Conservation (phyloP, 441 rosid species). For the Rhodomyrtus psidioides region DNA sequence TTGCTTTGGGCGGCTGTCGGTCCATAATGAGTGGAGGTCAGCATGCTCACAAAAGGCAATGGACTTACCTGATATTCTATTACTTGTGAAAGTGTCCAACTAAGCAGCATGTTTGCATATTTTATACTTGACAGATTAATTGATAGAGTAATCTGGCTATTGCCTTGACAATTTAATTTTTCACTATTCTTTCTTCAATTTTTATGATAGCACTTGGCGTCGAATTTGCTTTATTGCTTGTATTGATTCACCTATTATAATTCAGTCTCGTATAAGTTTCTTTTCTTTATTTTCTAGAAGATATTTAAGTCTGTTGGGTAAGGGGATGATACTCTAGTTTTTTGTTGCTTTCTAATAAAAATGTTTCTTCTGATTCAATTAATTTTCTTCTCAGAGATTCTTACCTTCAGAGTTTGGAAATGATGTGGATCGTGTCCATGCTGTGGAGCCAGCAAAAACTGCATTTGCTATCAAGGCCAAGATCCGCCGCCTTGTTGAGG, state of each 20-base stretch:
- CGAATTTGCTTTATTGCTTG: too few species aligned
- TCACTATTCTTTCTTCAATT: background rate
- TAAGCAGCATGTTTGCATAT: background rate
- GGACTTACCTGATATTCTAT: background rate
- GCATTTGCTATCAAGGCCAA: background rate
- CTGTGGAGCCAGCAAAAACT: background rate
- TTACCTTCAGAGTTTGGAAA: background rate
- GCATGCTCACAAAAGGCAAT: background rate
- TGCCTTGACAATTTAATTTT: background rate
- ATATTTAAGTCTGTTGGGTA: background rate
- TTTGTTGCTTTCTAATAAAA: constrained; percentile 56
- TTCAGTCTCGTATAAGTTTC: background rate
- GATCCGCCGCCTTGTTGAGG: background rate
- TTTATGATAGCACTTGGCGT: background rate
- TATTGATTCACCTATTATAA: too few species aligned
- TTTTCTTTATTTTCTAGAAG: background rate
- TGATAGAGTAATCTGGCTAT: background rate
- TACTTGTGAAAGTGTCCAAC: background rate
- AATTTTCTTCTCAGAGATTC: background rate
- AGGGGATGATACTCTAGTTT: constrained; percentile 29
- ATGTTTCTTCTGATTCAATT: constrained; percentile 1
- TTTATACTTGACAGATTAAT: background rate
- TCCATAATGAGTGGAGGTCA: background rate
- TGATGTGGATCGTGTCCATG: background rate
- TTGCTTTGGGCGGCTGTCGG: background rate